These are phyloP conservation scores for Aaosphaeria pasadenensis DNA, from an alignment of 2,329 filamentous ascomycete species.

Conservation along the genomic window DNA sequence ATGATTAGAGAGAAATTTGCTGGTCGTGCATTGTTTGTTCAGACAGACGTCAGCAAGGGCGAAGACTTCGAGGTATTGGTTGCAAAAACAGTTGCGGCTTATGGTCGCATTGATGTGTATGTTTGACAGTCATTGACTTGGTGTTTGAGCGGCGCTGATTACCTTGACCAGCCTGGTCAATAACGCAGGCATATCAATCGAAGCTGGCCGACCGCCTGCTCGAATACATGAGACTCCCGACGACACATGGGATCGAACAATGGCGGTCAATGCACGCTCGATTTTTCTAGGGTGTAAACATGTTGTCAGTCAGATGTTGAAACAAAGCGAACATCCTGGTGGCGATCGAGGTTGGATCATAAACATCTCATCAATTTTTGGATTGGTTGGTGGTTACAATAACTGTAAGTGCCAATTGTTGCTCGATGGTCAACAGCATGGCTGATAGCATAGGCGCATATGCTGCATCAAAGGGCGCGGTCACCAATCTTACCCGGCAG, in stretches of 20 bases:
- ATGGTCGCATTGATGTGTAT: no score
- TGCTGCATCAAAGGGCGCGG: slow-evolving; percentile 49
- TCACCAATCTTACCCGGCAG: slow-evolving; percentile 48
- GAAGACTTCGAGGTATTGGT: no score
- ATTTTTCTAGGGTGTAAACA: slow-evolving; percentile 47
- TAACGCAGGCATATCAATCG: slow-evolving; percentile 48
- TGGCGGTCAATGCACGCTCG: slow-evolving; percentile 38
- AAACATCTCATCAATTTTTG: slow-evolving; percentile 53
- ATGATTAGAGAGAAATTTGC: slow-evolving; percentile 22
- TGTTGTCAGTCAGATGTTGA: slow-evolving; percentile 49
- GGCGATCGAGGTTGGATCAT: slow-evolving; percentile 51
- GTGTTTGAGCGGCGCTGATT: no score
- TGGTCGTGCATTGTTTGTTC: slow-evolving; percentile 34
- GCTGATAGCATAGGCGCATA: slow-evolving; percentile 26
- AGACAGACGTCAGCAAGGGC: slow-evolving; percentile 27
- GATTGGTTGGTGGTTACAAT: slow-evolving; percentile 36
- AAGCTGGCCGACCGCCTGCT: slow-evolving; percentile 19
- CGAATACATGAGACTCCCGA: slow-evolving; percentile 49
- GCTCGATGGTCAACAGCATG: no score
- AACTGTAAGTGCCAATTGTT: slow-evolving; percentile 13
- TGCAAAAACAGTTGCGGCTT: no score
- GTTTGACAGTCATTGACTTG: no score
- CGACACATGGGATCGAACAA: slow-evolving; percentile 43
- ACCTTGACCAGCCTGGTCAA: slow-evolving; percentile 26
- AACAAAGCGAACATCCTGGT: slow-evolving; percentile 39